These are phyloP conservation scores for Oryza meyeriana DNA, from an alignment of 176 grass and related monocot genomes.

Conservation along the genomic window DNA sequence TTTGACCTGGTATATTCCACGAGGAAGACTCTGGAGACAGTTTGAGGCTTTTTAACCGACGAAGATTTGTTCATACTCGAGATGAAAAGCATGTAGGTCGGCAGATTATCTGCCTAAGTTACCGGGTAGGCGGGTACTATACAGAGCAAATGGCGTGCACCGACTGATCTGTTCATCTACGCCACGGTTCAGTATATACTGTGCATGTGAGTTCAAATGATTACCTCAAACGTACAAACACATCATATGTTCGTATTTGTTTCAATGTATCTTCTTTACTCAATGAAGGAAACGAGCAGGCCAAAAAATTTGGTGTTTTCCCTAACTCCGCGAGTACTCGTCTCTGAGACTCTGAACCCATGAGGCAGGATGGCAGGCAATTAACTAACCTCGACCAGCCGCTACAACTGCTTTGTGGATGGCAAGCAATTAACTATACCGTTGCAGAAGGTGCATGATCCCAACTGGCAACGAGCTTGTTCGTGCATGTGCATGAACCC, in stretches of 20 bases:
- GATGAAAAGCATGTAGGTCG: constrained; percentile 3
- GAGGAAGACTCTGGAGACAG: background rate
- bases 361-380: background rate
- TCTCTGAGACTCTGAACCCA: background rate
- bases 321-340: background rate
- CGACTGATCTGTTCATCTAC: background rate
- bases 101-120: constrained; percentile 18
- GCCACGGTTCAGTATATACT: background rate
- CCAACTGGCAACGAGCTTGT: background rate
- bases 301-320: background rate
- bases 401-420: background rate
- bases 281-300: background rate
- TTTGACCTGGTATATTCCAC: constrained; percentile 24
- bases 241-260: background rate
- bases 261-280: background rate
- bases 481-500: constrained; percentile 12
- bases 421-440: background rate
- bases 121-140: too few species aligned
- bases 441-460: background rate
- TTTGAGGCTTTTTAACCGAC: constrained; percentile 4
- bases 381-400: background rate
- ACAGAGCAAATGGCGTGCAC: background rate
- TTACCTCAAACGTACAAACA: background rate
- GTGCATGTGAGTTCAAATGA: background rate
- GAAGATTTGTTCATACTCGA: background rate